Evolutionary conservation across 352 stramenopile genomes (phyloP).

Genomic region (Phytophthora palmivora): DNA sequence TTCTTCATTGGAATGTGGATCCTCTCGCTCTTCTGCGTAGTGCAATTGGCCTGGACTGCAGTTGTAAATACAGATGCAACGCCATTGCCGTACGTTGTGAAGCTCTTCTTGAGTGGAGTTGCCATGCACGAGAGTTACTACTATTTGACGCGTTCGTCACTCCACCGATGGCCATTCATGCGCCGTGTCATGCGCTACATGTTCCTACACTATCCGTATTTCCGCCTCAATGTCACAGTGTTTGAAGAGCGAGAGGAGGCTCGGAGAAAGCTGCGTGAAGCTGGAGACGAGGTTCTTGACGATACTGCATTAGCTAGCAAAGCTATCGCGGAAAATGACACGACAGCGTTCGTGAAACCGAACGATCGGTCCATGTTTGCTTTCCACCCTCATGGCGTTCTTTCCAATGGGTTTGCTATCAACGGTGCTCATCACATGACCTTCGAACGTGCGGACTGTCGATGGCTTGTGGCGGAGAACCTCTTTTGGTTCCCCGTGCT

Average conservation of each 20-base stretch:
- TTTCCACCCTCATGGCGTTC: slow-evolving; percentile 73
- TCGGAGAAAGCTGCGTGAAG: slow-evolving; percentile 29
- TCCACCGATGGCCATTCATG: slow-evolving; percentile 52
- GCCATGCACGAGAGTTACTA: slow-evolving; percentile 56
- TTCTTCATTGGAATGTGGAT: slow-evolving; percentile 33
- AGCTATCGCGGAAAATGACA: slow-evolving; percentile 31
- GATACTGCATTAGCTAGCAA: slow-evolving; percentile 79
- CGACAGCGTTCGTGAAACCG: slow-evolving; percentile 6
- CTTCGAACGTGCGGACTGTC: slow-evolving; percentile 53
- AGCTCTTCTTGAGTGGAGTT: slow-evolving; percentile 40
- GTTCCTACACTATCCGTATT: slow-evolving; percentile 63
- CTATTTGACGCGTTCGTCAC: slow-evolving; percentile 20
- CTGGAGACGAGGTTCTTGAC: slow-evolving; percentile 19
- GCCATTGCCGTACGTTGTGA: slow-evolving; percentile 16
- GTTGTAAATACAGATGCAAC: background rate
- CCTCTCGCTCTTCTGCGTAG: slow-evolving; percentile 15
- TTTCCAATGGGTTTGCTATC: slow-evolving; percentile 54
- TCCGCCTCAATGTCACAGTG: slow-evolving; percentile 49
- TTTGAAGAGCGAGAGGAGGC: slow-evolving; percentile 44
- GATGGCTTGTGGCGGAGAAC: slow-evolving; percentile 75
- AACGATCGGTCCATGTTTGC: slow-evolving; percentile 35
- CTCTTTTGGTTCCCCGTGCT: slow-evolving; percentile 69
- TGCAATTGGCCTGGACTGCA: slow-evolving; percentile 6
- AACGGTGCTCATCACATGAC: slow-evolving; percentile 60
- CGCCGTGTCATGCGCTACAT: slow-evolving; percentile 44